Percentiles rank a stretch among this genome's conserved stretches.
phyloP scores from a whole-genome alignment of 192 early-diverging fungal genomes.

The Coemansia sp. region DNA sequence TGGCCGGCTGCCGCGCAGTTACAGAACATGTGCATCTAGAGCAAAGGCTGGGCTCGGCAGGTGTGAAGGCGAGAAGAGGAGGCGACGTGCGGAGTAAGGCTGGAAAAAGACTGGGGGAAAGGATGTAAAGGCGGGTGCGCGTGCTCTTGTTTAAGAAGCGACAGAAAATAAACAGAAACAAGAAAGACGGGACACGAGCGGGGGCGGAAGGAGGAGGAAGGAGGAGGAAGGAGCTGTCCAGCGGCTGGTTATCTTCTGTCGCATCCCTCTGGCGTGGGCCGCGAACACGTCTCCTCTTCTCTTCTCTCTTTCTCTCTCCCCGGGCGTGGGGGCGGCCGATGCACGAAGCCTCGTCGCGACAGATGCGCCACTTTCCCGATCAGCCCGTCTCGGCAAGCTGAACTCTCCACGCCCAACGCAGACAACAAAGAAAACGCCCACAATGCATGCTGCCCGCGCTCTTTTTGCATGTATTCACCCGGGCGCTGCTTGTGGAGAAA shows the following conservation, averaged over 20 bases:
- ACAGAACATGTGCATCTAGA: conserved; percentile 5
- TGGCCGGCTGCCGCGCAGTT: neutral
- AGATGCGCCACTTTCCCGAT: neutral
- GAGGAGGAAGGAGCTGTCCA: neutral
- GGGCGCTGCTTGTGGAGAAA: neutral
- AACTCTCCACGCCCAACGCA: neutral
- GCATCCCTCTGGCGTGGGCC: neutral
- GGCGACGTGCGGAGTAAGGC: conserved; percentile 1
- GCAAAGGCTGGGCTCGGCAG: neutral
- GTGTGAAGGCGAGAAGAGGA: neutral
- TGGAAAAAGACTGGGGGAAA: conserved; percentile 5
- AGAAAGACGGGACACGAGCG: neutral
- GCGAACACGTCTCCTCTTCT: neutral
- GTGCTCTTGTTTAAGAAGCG: neutral
- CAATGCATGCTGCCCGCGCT: neutral
- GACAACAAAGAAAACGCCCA: too few species aligned
- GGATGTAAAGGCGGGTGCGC: neutral
- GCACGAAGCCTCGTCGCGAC: neutral
- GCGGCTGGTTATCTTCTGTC: too few species aligned
- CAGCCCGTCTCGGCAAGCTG: neutral
- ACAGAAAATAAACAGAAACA: neutral
- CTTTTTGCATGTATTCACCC: neutral
- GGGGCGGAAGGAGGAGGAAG: neutral
- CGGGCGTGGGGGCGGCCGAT: neutral
- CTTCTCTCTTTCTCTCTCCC: neutral